A percentile compares a stretch with the other conserved stretches of the same genome.
Conservation (phyloP, 768 basidiomycete species). For the Russula abietina region DNA sequence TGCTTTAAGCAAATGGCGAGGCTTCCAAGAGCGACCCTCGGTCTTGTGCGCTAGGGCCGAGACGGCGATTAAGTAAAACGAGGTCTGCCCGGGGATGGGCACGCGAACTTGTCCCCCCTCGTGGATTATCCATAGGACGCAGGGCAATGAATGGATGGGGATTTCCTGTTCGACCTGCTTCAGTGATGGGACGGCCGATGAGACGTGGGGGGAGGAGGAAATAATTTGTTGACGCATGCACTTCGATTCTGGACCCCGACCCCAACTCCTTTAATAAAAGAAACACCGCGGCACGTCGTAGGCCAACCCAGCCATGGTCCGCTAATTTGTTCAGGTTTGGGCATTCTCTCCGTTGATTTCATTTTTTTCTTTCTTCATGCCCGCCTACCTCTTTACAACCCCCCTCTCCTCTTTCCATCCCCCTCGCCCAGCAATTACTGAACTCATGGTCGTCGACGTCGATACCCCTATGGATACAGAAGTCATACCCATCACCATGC, state of each 20-base stretch:
- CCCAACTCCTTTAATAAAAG: neutral
- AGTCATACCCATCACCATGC: neutral
- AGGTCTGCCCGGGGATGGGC: neutral
- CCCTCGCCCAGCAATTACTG: neutral
- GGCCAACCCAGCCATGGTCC: neutral
- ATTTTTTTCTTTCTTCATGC: neutral
- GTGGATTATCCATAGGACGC: neutral
- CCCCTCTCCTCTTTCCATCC: neutral
- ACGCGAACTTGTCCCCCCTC: neutral
- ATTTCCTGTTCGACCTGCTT: neutral
- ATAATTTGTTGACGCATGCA: neutral
- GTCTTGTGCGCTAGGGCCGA: neutral
- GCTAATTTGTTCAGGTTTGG: neutral
- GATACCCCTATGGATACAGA: neutral
- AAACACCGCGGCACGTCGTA: neutral
- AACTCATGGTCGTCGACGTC: neutral
- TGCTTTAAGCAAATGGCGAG: neutral
- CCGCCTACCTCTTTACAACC: neutral
- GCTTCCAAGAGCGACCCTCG: neutral
- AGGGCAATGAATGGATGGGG: neutral
- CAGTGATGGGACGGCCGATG: neutral
- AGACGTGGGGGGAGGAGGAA: neutral
- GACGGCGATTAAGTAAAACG: slow-evolving; percentile 15
- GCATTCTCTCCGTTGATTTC: neutral
- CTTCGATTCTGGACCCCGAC: slow-evolving; percentile 8